Conservation (phyloP, 2,329 filamentous ascomycete genomes). For the Penicillium sp. region DNA sequence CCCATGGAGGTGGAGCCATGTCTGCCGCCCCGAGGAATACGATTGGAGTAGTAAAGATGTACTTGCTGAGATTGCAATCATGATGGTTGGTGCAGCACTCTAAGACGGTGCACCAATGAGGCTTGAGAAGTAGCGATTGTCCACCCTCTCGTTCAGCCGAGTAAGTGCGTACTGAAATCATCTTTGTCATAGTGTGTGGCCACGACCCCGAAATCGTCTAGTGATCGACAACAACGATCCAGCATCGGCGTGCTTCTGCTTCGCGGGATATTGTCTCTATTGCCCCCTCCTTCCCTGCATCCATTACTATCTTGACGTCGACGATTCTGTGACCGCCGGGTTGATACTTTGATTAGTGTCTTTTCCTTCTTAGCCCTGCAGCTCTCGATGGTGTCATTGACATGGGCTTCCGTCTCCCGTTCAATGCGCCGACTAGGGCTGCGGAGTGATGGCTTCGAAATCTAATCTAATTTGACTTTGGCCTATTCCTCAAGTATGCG, state of each 20-base stretch:
- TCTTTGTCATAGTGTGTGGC: slow-evolving; percentile 1
- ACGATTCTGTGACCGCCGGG: background rate
- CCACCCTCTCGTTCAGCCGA: background rate
- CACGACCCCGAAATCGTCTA: slow-evolving; percentile 2
- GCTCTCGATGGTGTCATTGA: background rate
- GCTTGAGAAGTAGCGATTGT: background rate
- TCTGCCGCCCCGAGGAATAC: background rate
- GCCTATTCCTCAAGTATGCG: background rate
- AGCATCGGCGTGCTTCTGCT: background rate
- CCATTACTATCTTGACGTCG: slow-evolving; percentile 14
- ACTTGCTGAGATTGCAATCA: background rate
- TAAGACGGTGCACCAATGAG: background rate
- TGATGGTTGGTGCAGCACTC: background rate
- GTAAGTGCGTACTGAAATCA: slow-evolving; percentile 5
- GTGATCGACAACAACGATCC: slow-evolving; percentile 13
- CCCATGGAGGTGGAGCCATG: background rate
- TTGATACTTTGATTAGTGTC: slow-evolving; percentile 1
- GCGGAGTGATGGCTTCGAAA: background rate
- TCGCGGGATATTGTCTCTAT: background rate
- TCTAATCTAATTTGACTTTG: slow-evolving; percentile 12
- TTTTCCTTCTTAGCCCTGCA: background rate
- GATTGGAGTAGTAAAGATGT: background rate
- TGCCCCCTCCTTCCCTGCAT: slow-evolving; percentile 14
- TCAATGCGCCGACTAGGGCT: slow-evolving; percentile 1
- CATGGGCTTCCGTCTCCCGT: background rate